Evolutionary conservation across 768 basidiomycete genomes (phyloP), one percentile per base, ranked within the genome.

Genomic region (Erythrobasidium yunnanense): DNA sequence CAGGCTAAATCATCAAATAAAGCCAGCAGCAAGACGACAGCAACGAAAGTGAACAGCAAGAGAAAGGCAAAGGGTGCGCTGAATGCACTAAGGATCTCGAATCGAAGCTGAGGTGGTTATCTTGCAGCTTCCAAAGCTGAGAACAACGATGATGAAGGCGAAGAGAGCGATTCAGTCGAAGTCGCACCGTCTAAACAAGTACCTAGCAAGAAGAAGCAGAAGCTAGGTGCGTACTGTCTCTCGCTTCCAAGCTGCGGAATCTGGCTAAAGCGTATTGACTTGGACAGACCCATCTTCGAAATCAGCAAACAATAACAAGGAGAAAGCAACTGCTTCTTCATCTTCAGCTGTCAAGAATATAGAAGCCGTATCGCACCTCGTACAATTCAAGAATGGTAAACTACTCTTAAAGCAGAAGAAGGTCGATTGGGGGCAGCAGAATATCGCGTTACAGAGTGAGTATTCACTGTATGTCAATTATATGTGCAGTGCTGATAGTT

Each of bases 381-480:
- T 63, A 6, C 22, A n/a, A 2, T 51, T 63, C 60, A 63, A 63
- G 60, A 63, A 63, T 38, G 49, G 49, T 6, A 63, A 63, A 25
- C 30, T 63, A 18, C 27, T 63, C 23, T 15, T 51, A 30, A 63
- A 63, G 32, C 60, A 63, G 47, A 63, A 63, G 49, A 51, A 49
- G 33, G 23, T 63, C 30, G 49, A 63, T 38, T 51, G 32, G 20
- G 23, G 25, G 7, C 45, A 63, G 22, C 60, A 63, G 47, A 63
- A 63, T 38, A 49, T 38, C 22, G 45, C 29, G 20, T 51, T 63
- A 18, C 22, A 50, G 38, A 49, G 60, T 63, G 29, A 51, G 60
- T 63, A 42, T 42, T 42, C 38, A n/a, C 38, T 42, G 35, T 8
- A 4, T 49, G 20, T 54, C 7, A 50, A 4, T 4, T 50, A 50